Base-by-base conservation (phyloP, 371 early-diverging fungal genomes). In the Coemansia sp. region DNA sequence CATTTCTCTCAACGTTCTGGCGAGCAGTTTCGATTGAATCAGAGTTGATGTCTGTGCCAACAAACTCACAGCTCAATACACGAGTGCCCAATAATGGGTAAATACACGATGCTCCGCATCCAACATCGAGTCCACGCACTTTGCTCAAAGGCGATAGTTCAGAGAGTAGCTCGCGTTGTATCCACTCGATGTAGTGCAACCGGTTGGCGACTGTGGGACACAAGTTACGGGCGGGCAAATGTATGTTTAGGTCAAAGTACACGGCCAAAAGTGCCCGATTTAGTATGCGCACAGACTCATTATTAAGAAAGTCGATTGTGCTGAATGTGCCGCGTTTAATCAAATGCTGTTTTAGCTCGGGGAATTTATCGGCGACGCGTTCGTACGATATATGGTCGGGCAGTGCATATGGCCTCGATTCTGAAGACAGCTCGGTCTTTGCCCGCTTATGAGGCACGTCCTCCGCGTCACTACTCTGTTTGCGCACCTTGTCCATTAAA, bases 1-100 rank as follows among this genome's bases (percentile, higher is more conserved):
- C 27, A 65, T 86, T 86, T 8, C 68, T 57, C 3, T 24, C 51
- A 1, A 85, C 67, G 54, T 86, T 86, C 2, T 70, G 61, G 14
- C 13, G 29, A 0, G 87, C 87, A 24, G 61, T 81, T 0, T 80
- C 63, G 3, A 82, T 56, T 16, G 72, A 75, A 1, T 77, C 71
- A 3, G 58, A 37, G 50, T 83, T 83, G 8, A 83, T 74, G 1
- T 86, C 86, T 2, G 66, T 69, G 4, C 63, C 69, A 0, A 74
- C 48, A 37, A 77, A 77, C 11, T 10, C 4, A 13, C 65, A 60
- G 7, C n/a, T 26, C 18, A 69, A 2, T 1, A 31, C 18, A 0
- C 69, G 64, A 4, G 53, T 54, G 14, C 75, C 75, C 26, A 74
- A 42, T 21, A 74, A 52, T 10, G 75, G 75, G 26, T 74, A 74